A percentile compares a stretch with the other conserved stretches of the same genome.
phyloP scores from a whole-genome alignment of 2,329 filamentous ascomycete species.

The Lasiodiplodia theobromae region DNA sequence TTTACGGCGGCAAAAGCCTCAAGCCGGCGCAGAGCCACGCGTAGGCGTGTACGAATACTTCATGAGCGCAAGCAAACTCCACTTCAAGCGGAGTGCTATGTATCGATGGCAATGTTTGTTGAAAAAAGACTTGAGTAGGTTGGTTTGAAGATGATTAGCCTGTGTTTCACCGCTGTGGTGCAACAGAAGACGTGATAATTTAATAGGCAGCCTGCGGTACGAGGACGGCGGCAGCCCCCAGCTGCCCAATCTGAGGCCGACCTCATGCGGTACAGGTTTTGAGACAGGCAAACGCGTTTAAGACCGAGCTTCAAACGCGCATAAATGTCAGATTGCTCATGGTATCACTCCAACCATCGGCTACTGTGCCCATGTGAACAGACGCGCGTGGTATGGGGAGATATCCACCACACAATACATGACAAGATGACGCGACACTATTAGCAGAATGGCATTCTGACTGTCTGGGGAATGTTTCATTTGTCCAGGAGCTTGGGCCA shows the following conservation, averaged over 20 bases:
- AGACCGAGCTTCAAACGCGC: background rate
- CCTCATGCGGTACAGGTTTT: background rate
- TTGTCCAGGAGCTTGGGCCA: background rate
- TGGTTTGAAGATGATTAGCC: background rate
- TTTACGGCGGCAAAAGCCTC: background rate
- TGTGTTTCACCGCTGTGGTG: background rate
- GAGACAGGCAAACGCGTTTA: background rate
- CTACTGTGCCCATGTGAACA: background rate
- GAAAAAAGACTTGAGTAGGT: background rate
- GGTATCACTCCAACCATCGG: background rate
- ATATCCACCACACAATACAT: background rate
- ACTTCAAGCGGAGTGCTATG: background rate
- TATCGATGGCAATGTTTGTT: background rate
- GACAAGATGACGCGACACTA: background rate
- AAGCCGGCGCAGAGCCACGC: background rate
- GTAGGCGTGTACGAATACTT: slow-evolving; percentile 3
- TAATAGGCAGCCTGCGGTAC: background rate
- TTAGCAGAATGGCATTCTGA: background rate
- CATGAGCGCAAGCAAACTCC: background rate
- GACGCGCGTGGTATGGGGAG: background rate
- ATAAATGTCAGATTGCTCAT: background rate
- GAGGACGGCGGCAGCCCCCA: background rate
- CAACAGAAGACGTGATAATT: background rate
- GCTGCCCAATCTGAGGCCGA: background rate
- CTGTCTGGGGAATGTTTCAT: background rate